Evolutionary conservation across 2,329 filamentous ascomycete genomes (phyloP), one percentile per base, ranked within the genome.

Genomic region (Aspergillus viridinutans): DNA sequence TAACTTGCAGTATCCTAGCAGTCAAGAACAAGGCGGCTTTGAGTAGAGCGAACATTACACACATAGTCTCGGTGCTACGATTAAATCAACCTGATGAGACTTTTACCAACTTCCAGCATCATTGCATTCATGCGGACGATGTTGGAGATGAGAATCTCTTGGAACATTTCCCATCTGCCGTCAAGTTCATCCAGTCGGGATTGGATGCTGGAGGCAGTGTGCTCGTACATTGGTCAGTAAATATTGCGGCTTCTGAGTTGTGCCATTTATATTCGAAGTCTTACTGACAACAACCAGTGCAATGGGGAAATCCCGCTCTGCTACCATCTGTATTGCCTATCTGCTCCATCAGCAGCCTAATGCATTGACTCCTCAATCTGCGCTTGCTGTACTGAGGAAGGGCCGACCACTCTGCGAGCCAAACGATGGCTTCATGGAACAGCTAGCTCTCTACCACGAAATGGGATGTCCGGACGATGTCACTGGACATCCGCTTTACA

Each of bases 301-400:
- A 23, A 96, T 96, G 86, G 94, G 94, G 53, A 96, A 95, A 76
- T 97, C 92, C 35, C 90, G 94, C 58, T 97, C 93, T 50, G 90
- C 93, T 63, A 88, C 91, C 32, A 85, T 90, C 63, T 83, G 90
- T 54, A 83, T 95, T 57, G 93, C 94, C 59, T 97, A 92, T 74
- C 80, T 97, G 52, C 88, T 97, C 73, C 80, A 82, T 61, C 66
- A 61, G 53, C 67, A 75, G 61, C 86, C 84, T 74, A 83, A 83
- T 64, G 81, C 85, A 64, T 76, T 83, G 64, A 78, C 76, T 63
- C 78, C 82, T 56, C 72, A 79, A 62, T 85, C 89, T 49, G 92
- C 92, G 2, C 78, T 97, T 51, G 78, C 81, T 26, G 81, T 88
- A 63, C 79, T 97, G 52, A 85, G 86, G 53, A 76, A 87, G 69